Percentiles rank a stretch among this genome's conserved stretches.
Evolutionary conservation across 352 stramenopile genomes (phyloP).

Genomic region (Phytopythium sindhum): DNA sequence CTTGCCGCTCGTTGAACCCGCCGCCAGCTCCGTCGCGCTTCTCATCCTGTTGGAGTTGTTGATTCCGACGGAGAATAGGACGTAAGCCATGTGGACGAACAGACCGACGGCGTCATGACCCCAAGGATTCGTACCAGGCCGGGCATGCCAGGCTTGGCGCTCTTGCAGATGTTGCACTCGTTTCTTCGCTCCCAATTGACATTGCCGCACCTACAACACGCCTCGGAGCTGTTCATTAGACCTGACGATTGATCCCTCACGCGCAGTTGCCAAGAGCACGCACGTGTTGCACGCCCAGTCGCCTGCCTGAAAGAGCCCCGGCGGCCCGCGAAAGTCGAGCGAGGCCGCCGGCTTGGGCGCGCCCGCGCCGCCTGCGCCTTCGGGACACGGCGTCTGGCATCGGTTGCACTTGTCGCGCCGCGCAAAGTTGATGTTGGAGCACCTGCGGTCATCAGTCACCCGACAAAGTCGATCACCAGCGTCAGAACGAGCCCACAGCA

Average conservation of each 20-base stretch:
- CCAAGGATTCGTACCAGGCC: conserved; percentile 30
- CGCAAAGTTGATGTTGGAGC: conserved; percentile 84
- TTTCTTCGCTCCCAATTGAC: conserved; percentile 83
- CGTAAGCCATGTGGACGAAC: not conserved
- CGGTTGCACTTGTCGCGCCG: conserved; percentile 78
- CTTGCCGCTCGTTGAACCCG: conserved; percentile 82
- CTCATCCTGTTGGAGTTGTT: conserved; percentile 46
- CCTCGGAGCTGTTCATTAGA: not conserved
- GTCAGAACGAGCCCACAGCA: not conserved
- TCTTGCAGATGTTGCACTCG: conserved; percentile 89
- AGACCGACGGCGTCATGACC: too few relatives aligned
- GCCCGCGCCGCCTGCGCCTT: conserved; percentile 22
- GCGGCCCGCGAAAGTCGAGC: conserved; percentile 47
- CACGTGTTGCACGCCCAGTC: conserved; percentile 85
- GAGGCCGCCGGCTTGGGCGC: conserved; percentile 24
- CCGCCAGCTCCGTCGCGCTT: conserved; percentile 72
- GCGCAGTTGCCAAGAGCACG: conserved; percentile 1
- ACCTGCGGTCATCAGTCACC: conserved; percentile 24
- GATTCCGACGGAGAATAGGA: not conserved
- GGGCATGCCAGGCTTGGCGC: conserved; percentile 62
- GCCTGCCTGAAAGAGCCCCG: conserved; percentile 72
- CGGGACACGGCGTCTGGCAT: conserved; percentile 61
- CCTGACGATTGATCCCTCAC: not conserved
- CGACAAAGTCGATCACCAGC: not conserved
- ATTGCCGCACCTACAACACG: conserved; percentile 61